A percentile compares a stretch with the other conserved stretches of the same genome.
Evolutionary conservation across 2,329 filamentous ascomycete species (phyloP).

Genomic region (Fusarium sambucinum): DNA sequence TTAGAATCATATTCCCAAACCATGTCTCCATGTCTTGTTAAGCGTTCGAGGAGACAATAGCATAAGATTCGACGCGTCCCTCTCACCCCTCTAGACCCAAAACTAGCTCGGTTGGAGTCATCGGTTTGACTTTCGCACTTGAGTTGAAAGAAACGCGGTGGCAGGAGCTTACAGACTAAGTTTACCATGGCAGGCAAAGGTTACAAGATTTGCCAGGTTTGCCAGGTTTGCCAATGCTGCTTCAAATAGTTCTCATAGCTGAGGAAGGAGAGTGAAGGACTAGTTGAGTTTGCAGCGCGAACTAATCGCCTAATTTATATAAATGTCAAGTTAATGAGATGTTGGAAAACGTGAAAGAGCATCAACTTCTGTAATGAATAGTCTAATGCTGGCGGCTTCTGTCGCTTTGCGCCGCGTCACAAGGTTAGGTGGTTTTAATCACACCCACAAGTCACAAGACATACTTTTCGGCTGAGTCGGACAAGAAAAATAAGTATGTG

Average conservation of each 20-base stretch:
- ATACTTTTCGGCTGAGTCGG: conserved; percentile 5
- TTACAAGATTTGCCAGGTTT: neutral
- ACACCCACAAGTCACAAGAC: conserved; percentile 16
- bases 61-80: conserved; percentile 50
- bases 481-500: neutral
- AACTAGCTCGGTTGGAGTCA: conserved; percentile 51
- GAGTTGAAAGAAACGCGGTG: neutral
- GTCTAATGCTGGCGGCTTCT: neutral
- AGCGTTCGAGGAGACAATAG: conserved; percentile 51
- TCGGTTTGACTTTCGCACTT: conserved; percentile 38
- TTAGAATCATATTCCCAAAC: conserved; percentile 40
- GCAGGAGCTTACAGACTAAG: too few relatives aligned
- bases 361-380: neutral
- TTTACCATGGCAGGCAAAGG: neutral
- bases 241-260: neutral
- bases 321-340: neutral
- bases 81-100: conserved; percentile 34
- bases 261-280: neutral
- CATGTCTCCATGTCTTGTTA: conserved; percentile 51
- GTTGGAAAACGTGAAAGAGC: neutral
- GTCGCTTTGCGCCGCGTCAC: conserved; percentile 11
- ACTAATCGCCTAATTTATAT: neutral
- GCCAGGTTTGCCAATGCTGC: neutral
- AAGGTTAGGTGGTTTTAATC: conserved; percentile 4
- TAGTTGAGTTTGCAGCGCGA: neutral